phyloP scores from a whole-genome alignment of 768 basidiomycete genomes.

The Amanita rubescens region DNA sequence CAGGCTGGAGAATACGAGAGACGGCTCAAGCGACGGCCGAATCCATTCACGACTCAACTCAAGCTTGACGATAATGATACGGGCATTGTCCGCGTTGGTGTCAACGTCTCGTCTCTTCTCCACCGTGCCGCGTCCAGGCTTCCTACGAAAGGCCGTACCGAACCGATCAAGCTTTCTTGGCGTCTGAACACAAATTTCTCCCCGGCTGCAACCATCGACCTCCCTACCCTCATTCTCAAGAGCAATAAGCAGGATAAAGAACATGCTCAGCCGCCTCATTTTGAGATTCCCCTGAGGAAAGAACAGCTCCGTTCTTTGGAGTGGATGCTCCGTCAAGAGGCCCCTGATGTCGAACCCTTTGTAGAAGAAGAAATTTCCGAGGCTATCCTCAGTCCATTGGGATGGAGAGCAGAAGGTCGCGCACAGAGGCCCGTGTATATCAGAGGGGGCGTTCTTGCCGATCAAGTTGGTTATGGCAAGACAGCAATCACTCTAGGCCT shows the following conservation, averaged over 20 bases:
- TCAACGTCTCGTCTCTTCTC: conserved; percentile 81
- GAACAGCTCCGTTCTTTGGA: conserved; percentile 87
- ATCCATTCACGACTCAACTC: conserved; percentile 81
- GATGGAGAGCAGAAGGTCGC: conserved; percentile 93
- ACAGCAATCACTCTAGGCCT: conserved; percentile 91
- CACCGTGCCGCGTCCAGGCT: conserved; percentile 82
- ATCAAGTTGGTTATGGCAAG: conserved; percentile 96
- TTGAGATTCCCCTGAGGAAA: conserved; percentile 62
- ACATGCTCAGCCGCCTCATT: conserved; percentile 73
- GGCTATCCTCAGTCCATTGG: conserved; percentile 75
- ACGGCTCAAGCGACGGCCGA: conserved; percentile 78
- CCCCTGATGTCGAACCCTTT: conserved; percentile 56
- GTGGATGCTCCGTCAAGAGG: conserved; percentile 89
- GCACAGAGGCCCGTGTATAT: conserved; percentile 70
- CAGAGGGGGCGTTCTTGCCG: conserved; percentile 88
- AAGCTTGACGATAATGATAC: conserved; percentile 51
- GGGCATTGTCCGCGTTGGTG: conserved; percentile 75
- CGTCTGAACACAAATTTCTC: conserved; percentile 73
- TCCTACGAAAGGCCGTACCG: conserved; percentile 47
- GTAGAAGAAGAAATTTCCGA: conserved; percentile 94
- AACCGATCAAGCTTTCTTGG: conserved; percentile 60
- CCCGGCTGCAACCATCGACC: conserved; percentile 48
- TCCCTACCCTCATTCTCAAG: conserved; percentile 59
- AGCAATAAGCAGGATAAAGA: conserved; percentile 72
- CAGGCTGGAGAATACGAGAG: conserved; percentile 90